Evolutionary conservation across 495 filamentous ascomycete species (phyloP), one percentile per base, ranked within the genome.

Genomic region (Amorphotheca resinae): DNA sequence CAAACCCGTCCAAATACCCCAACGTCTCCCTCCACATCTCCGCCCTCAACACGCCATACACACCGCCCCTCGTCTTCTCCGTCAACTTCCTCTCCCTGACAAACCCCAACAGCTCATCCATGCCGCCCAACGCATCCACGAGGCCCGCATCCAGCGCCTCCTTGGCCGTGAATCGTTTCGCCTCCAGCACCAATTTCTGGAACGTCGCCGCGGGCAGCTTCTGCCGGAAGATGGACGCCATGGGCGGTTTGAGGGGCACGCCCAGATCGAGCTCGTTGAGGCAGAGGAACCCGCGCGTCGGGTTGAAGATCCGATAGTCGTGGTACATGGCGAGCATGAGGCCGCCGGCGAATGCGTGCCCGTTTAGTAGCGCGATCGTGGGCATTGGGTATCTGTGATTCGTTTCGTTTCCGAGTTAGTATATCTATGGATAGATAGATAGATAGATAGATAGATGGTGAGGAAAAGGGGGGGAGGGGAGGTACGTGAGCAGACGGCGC

Each of bases 311-410:
- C 2, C 84, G 74, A 58, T 88, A 89, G 59, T 89, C 84, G 64
- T 87, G 82, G 59, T 82, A 77, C 80, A 87, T 84, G 37, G 82
- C 78, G 5, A 83, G 59, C 79, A 89, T 87, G 47, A 87, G 62
- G 22, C 81, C 84, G 26, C 70, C 84, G 12, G 84, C 84, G 56
- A 87, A 89, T 38, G 77, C 77, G 56, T 89, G 84, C n/a, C 84
- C 84, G 42, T 85, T 85, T 23, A 89, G 37, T 1, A 87, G 63
- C 11, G 80, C 75, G 35, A 89, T 58, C 0, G 83, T 88, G n/a
- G 84, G 84, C 83, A 87, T 87, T 22, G 82, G 80, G 56, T 80
- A 86, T 42, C 72, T 78, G 25, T 16, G 4, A 37, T 21, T 21
- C 33, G 28, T 43, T 16, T 12, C 20, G 20, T 33, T n/a, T n/a